Percentiles rank a stretch among this genome's conserved stretches.
phyloP scores from a whole-genome alignment of 2,329 filamentous ascomycete species.

The Aspergillus jensenii region DNA sequence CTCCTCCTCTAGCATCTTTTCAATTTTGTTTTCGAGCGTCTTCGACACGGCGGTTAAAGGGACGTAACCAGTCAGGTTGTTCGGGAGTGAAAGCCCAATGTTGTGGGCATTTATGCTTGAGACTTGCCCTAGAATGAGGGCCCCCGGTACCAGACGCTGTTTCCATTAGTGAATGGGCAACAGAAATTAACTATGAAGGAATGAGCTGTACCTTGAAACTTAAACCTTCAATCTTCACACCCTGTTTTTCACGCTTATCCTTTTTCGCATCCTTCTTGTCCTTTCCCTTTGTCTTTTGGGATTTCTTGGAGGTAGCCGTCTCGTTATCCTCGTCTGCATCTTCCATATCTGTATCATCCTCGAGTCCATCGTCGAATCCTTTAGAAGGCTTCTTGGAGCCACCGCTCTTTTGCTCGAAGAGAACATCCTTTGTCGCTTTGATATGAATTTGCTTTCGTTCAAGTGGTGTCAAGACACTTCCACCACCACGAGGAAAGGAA shows the following conservation, averaged over 20 bases:
- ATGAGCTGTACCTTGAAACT: slow-evolving; percentile 73
- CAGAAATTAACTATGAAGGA: neutral
- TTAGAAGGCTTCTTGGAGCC: slow-evolving; percentile 49
- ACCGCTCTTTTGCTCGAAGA: slow-evolving; percentile 74
- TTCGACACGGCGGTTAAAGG: slow-evolving; percentile 91
- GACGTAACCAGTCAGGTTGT: slow-evolving; percentile 87
- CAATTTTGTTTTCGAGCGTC: slow-evolving; percentile 71
- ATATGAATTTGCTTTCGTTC: slow-evolving; percentile 96
- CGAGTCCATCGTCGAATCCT: slow-evolving; percentile 47
- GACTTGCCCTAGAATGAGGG: slow-evolving; percentile 83
- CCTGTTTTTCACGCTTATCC: slow-evolving; percentile 49
- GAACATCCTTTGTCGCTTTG: slow-evolving; percentile 85
- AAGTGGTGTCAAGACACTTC: slow-evolving; percentile 83
- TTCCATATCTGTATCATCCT: slow-evolving; percentile 55
- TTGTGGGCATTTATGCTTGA: slow-evolving; percentile 77
- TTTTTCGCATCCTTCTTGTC: slow-evolving; percentile 54
- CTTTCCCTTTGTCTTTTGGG: slow-evolving; percentile 40
- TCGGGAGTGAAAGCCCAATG: slow-evolving; percentile 79
- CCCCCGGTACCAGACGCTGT: slow-evolving; percentile 80
- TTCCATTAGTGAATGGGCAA: slow-evolving; percentile 31
- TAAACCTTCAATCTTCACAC: slow-evolving; percentile 76
- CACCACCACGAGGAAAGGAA: slow-evolving; percentile 89
- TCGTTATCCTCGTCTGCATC: slow-evolving; percentile 41
- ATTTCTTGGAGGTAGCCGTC: slow-evolving; percentile 34
- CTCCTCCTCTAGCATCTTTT: slow-evolving; percentile 63